phyloP scores from a whole-genome alignment of 345 rosid species.

The Eucalyptus cloeziana region DNA sequence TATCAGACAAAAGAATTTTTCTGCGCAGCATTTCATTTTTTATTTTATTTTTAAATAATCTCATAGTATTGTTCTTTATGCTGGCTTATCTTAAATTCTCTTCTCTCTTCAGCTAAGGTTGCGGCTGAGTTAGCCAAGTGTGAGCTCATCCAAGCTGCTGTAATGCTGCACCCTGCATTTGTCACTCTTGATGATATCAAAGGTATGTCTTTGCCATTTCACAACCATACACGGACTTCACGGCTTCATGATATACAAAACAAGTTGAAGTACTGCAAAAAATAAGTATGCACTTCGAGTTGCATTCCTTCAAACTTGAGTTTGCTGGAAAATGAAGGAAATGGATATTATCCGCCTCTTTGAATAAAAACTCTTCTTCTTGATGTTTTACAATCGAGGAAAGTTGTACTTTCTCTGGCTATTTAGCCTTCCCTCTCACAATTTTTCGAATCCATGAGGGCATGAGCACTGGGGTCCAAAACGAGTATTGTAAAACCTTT shows the following conservation, averaged over 20 bases:
- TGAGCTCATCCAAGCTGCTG: conserved; percentile 49
- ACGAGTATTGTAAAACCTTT: not conserved
- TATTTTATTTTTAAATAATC: not conserved
- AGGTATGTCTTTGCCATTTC: conserved; percentile 17
- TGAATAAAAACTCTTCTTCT: not conserved
- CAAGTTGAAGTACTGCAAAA: not conserved
- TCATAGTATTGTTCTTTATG: not conserved
- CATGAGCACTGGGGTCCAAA: not conserved
- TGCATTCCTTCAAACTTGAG: not conserved
- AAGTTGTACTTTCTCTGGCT: not conserved
- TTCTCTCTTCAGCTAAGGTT: not conserved
- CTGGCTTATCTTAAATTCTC: not conserved
- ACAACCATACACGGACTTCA: not conserved
- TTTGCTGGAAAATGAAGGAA: not conserved
- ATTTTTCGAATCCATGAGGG: not conserved
- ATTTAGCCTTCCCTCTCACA: not conserved
- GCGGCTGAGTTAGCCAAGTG: not conserved
- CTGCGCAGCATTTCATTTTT: not conserved
- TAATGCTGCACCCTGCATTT: conserved; percentile 59
- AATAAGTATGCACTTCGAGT: not conserved
- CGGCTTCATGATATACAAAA: not conserved
- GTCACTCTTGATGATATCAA: conserved; percentile 61
- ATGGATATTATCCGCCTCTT: not conserved
- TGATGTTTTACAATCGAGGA: not conserved
- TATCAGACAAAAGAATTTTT: not conserved